Percentiles rank a stretch among this genome's conserved stretches.
Conservation (phyloP, 192 early-diverging fungal species). For the Rhizophagus prolifer region DNA sequence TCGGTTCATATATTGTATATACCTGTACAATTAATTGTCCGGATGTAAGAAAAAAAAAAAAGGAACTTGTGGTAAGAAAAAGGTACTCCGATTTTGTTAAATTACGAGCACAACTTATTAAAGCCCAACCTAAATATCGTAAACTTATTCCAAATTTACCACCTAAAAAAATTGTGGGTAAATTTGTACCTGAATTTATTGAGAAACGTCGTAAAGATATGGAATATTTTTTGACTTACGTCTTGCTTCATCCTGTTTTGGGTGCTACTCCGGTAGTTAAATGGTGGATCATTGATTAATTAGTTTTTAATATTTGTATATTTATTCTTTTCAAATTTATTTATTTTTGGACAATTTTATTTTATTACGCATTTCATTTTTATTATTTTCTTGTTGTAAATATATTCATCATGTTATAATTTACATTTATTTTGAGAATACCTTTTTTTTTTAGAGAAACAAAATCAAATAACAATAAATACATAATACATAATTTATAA, state of each 20-base stretch:
- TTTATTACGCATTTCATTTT: neutral
- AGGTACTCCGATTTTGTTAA: conserved; percentile 48
- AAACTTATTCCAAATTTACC: conserved; percentile 43
- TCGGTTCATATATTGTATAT: conserved; percentile 47
- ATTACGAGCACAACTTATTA: conserved; percentile 32
- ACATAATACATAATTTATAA: too few relatives aligned
- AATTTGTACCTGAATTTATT: conserved; percentile 45
- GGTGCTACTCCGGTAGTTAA: conserved; percentile 40
- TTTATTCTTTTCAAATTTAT: neutral
- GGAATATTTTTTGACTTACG: conserved; percentile 49
- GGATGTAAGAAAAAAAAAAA: conserved; percentile 31
- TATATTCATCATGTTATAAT: neutral
- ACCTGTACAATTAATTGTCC: conserved; percentile 42
- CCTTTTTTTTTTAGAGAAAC: too few relatives aligned
- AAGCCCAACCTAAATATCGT: conserved; percentile 37
- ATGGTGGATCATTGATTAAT: conserved; percentile 36
- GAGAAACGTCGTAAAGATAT: conserved; percentile 42
- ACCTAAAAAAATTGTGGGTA: conserved; percentile 45
- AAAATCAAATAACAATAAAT: too few relatives aligned
- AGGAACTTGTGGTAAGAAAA: conserved; percentile 41
- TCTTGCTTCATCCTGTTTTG: conserved; percentile 43
- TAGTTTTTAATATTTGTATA: neutral
- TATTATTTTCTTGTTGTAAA: neutral
- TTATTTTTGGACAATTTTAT: neutral
- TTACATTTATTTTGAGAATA: neutral